Percentiles rank a stretch among this genome's conserved stretches.
phyloP scores from a whole-genome alignment of 1,284 basidiomycete genomes.

The Heterobasidion irregulare region DNA sequence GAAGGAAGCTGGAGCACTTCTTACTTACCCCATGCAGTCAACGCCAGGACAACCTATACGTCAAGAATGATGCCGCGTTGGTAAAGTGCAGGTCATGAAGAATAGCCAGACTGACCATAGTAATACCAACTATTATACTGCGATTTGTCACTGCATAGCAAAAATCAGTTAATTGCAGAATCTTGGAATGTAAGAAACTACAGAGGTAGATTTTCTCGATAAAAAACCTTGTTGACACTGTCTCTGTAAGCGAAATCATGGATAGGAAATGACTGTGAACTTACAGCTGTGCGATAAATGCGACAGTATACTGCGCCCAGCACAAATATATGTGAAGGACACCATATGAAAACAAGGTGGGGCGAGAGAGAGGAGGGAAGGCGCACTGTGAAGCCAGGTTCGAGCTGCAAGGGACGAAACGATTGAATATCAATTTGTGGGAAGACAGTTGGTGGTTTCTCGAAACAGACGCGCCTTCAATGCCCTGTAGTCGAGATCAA shows the following conservation, averaged over 20 bases:
- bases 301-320: background rate
- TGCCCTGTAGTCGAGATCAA: background rate
- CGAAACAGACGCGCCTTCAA: background rate
- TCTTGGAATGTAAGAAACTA: background rate
- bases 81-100: background rate
- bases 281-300: background rate
- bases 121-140: background rate
- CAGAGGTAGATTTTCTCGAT: background rate
- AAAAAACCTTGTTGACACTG: background rate
- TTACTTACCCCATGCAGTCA: background rate
- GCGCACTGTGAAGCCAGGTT: background rate
- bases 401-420: background rate
- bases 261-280: background rate
- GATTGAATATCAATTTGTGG: background rate
- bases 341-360: background rate
- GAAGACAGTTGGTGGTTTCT: background rate
- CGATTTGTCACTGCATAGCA: background rate
- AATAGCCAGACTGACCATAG: background rate
- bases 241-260: background rate
- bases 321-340: background rate
- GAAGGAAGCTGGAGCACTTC: background rate
- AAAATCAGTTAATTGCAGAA: background rate
- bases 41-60: background rate
- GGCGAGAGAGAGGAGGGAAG: background rate
- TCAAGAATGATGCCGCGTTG: background rate